A percentile compares a stretch with the other conserved stretches of the same genome.
phyloP scores from a whole-genome alignment of 805 yeast genomes.

The Candida easanensis region DNA sequence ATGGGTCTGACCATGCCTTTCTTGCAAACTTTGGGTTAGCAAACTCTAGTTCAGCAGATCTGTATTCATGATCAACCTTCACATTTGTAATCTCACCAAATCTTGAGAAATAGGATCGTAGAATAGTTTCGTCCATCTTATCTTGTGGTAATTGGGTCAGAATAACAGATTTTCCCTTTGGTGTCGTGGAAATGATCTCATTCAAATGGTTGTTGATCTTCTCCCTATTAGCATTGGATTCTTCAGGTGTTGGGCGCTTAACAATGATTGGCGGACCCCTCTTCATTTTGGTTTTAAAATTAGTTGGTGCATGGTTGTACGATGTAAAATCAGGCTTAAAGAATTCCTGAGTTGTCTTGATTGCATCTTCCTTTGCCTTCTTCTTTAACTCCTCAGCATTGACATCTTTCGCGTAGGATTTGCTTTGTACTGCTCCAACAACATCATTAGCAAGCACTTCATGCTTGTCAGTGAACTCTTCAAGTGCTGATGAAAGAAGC shows the following conservation, averaged over 20 bases:
- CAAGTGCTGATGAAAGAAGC: conserved; percentile 33
- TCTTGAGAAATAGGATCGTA: conserved; percentile 36
- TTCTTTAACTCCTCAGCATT: conserved; percentile 8
- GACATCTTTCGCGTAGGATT: conserved; percentile 1
- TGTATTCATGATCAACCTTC: conserved; percentile 24
- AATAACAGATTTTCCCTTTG: conserved; percentile 26
- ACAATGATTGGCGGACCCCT: not conserved
- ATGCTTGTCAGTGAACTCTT: conserved; percentile 35
- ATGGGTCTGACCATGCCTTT: conserved; percentile 42
- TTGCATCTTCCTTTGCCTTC: conserved; percentile 8
- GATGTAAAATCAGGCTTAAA: conserved; percentile 16
- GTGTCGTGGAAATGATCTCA: conserved; percentile 3
- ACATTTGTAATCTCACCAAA: conserved; percentile 38
- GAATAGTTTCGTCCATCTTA: conserved; percentile 31
- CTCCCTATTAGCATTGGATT: conserved; percentile 3
- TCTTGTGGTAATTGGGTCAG: conserved; percentile 45
- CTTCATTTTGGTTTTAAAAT: conserved; percentile 4
- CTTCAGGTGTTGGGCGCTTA: not conserved
- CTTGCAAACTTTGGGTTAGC: conserved; percentile 36
- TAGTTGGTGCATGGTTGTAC: conserved; percentile 11
- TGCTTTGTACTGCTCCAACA: conserved; percentile 23
- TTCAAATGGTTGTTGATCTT: conserved; percentile 12
- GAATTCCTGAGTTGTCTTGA: conserved; percentile 11
- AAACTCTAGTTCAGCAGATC: conserved; percentile 39
- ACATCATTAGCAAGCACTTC: conserved; percentile 25